Percentiles rank a stretch among this genome's conserved stretches.
These are phyloP conservation scores for Leishmania lainsoni DNA, from an alignment of 208 protist genomes.

Conservation along the genomic window DNA sequence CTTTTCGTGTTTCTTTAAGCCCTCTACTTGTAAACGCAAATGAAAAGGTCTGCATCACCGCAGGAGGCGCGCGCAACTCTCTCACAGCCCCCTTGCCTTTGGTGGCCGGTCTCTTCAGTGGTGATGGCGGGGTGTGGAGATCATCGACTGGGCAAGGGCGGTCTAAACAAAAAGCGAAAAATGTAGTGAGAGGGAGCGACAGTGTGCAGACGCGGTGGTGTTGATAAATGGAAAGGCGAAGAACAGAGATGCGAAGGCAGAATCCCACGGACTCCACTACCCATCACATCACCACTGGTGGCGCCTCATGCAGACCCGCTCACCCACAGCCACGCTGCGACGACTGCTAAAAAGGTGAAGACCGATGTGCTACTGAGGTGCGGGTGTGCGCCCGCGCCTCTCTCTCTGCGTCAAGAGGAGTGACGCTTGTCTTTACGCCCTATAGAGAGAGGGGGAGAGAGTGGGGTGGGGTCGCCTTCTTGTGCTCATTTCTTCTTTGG, in stretches of 20 bases:
- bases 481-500: background rate
- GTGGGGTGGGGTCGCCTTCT: too few species aligned
- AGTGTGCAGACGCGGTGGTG: background rate
- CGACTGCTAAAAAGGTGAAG: background rate
- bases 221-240: background rate
- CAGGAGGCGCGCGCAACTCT: background rate
- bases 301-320: background rate
- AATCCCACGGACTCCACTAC: background rate
- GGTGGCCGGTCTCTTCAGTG: too few species aligned
- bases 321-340: background rate
- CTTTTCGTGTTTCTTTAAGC: background rate
- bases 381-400: too few species aligned
- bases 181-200: too few species aligned
- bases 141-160: background rate
- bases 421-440: too few species aligned
- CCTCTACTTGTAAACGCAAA: background rate
- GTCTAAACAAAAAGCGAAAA: background rate
- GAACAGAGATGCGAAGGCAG: background rate
- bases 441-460: background rate
- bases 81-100: background rate
- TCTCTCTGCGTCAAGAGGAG: background rate
- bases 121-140: too few species aligned
- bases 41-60: background rate
- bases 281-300: background rate
- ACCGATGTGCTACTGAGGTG: background rate